Evolutionary conservation across 208 protist genomes (phyloP).

Genomic region (Phytomonas francai): DNA sequence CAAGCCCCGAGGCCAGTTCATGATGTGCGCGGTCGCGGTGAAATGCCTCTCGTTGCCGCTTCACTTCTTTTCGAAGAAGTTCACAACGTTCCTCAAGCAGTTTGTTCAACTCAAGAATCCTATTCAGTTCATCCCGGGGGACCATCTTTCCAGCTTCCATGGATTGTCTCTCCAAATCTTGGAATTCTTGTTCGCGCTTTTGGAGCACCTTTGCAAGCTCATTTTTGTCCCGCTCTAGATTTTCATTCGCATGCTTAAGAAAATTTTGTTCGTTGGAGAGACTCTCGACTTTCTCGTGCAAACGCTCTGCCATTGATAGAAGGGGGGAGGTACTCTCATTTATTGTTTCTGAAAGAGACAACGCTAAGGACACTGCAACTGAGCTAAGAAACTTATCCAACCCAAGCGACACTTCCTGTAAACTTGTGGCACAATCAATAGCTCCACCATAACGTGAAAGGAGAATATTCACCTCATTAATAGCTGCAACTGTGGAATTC

Average conservation of each 20-base stretch:
- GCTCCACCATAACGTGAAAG: not conserved
- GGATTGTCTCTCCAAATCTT: conserved; percentile 13
- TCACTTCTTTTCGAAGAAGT: conserved; percentile 67
- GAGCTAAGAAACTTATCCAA: not conserved
- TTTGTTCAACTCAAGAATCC: conserved; percentile 23
- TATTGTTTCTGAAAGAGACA: not conserved
- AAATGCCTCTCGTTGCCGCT: conserved; percentile 53
- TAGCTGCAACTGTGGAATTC: not conserved
- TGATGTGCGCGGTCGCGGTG: conserved; percentile 31
- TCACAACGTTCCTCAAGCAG: conserved; percentile 79
- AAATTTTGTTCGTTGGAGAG: not conserved
- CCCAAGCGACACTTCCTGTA: not conserved
- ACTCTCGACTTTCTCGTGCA: not conserved
- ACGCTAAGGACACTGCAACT: not conserved
- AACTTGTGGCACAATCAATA: not conserved
- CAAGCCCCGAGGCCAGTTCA: conserved; percentile 4
- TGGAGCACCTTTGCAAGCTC: conserved; percentile 3
- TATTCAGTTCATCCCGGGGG: conserved; percentile 10
- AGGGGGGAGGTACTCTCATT: not conserved
- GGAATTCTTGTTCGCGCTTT: conserved; percentile 6
- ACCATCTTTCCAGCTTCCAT: conserved; percentile 3
- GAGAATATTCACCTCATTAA: not conserved
- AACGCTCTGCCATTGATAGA: not conserved
- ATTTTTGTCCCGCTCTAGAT: not conserved
- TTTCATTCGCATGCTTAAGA: not conserved